phyloP scores from a whole-genome alignment of 2,329 filamentous ascomycete genomes.

The Macrophomina pseudophaseolina region DNA sequence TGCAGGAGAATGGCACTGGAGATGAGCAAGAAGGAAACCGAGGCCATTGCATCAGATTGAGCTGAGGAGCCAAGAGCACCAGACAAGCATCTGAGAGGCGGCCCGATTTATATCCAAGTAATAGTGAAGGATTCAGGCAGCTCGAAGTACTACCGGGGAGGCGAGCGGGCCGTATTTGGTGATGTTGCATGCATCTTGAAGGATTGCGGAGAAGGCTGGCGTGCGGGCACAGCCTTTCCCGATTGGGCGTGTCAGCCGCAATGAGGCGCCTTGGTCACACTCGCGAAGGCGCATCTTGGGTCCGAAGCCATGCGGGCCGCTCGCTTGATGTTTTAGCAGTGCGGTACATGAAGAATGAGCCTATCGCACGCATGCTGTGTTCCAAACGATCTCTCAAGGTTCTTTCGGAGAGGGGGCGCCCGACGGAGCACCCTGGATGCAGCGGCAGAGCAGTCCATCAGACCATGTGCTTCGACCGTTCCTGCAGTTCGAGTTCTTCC shows the following conservation, averaged over 20 bases:
- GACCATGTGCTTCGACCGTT: no score
- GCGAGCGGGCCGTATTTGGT: background rate
- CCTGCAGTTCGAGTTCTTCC: no score
- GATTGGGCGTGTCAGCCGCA: background rate
- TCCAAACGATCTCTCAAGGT: no score
- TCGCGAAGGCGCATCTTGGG: background rate
- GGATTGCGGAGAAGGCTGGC: constrained; percentile 20
- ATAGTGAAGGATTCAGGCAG: background rate
- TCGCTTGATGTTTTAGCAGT: background rate
- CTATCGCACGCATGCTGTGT: no score
- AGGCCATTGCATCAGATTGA: background rate
- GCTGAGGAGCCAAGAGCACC: background rate
- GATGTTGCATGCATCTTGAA: constrained; percentile 8
- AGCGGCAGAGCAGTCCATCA: no score
- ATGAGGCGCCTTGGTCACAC: constrained; percentile 1
- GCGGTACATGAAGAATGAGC: background rate
- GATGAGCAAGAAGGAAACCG: background rate
- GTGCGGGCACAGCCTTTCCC: background rate
- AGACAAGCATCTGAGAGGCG: no score
- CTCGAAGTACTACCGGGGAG: background rate
- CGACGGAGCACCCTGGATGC: no score
- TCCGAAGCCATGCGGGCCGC: background rate
- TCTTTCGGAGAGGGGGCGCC: no score
- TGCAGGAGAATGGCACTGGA: background rate
- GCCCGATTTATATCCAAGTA: background rate